Base-by-base conservation (phyloP, 2,329 filamentous ascomycete genomes). In the Penicillium sp. region DNA sequence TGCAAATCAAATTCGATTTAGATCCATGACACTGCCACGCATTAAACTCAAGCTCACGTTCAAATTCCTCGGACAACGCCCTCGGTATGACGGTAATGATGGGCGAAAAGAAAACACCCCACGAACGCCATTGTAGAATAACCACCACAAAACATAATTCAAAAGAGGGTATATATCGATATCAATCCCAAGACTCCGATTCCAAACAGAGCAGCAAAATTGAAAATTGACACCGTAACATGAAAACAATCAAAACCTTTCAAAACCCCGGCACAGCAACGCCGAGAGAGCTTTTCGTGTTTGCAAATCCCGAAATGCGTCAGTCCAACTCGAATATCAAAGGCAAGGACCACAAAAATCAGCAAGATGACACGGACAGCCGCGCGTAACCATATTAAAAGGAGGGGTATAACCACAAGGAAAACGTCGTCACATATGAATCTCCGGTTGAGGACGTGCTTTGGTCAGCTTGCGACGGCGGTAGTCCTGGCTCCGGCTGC, bases 401-500 rank as follows among this genome's bases (percentile, higher is more conserved):
- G 55, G 55, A 54, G 62, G 60, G 37, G 54, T 37, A 48, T 55
- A 67, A 54, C 51, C n/a, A 45, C 54, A 64, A 31, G 53, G 53
- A 17, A 63, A 50, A 37, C n/a, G 14, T 28, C 49, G 5, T 52
- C 37, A 52, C 37, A 56, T 63, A 60, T 61, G 56, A 51, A 61
- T 51, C 57, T 62, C 67, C 52, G 49, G 20, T 35, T 59, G 58
- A 20, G 48, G 48, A 37, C 55, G 64, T 11, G 61, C 45, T 45
- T 67, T 69, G 6, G 63, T 62, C 52, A 67, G 54, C 51, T 53
- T 63, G 20, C 62, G 59, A 37, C 60, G 64, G 31, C 64, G 64
- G 37, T 61, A 58, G 20, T 68, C 67, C 12, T 71, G 59, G 50
- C 60, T 69, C 25, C 69, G 68, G 47, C 59, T 71, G 41, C 68